Conservation (phyloP, 352 stramenopile genomes). For the Blastocystis sp. region DNA sequence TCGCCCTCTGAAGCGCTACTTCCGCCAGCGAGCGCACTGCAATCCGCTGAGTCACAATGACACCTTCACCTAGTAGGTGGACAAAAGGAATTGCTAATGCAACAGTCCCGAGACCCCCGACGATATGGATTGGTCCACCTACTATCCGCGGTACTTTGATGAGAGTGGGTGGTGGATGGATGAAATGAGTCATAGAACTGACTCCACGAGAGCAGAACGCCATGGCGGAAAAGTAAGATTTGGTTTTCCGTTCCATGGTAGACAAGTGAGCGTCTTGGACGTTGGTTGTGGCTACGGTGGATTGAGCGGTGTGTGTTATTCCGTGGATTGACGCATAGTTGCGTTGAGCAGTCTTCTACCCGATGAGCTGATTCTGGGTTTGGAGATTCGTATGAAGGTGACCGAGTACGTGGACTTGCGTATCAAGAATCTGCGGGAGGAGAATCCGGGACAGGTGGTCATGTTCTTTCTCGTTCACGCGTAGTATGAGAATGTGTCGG, state of each 20-base stretch:
- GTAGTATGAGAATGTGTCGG: constrained; percentile 84
- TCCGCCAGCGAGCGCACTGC: constrained; percentile 83
- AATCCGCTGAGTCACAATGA: constrained; percentile 91
- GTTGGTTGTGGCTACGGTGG: constrained; percentile 91
- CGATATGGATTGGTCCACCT: constrained; percentile 79
- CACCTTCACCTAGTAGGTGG: constrained; percentile 76
- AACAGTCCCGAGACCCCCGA: constrained; percentile 70
- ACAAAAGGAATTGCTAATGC: too few species aligned
- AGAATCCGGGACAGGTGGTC: constrained; percentile 63
- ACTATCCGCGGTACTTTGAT: constrained; percentile 72
- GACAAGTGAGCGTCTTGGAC: constrained; percentile 81
- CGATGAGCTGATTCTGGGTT: constrained; percentile 81
- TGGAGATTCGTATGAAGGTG: constrained; percentile 89
- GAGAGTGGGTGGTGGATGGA: neutral
- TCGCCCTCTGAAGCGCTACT: constrained; percentile 85
- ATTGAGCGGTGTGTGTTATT: constrained; percentile 66
- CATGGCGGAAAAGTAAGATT: neutral
- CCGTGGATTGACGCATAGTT: constrained; percentile 60
- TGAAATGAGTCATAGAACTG: constrained; percentile 1
- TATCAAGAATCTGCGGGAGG: constrained; percentile 69
- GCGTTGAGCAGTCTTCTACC: constrained; percentile 72
- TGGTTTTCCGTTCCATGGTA: constrained; percentile 51
- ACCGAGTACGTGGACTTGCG: constrained; percentile 69
- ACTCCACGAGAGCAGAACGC: constrained; percentile 6
- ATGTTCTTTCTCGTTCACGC: neutral